Evolutionary conservation across 345 rosid genomes (phyloP), one percentile per base, ranked within the genome.

Genomic region (Linum lewisii): DNA sequence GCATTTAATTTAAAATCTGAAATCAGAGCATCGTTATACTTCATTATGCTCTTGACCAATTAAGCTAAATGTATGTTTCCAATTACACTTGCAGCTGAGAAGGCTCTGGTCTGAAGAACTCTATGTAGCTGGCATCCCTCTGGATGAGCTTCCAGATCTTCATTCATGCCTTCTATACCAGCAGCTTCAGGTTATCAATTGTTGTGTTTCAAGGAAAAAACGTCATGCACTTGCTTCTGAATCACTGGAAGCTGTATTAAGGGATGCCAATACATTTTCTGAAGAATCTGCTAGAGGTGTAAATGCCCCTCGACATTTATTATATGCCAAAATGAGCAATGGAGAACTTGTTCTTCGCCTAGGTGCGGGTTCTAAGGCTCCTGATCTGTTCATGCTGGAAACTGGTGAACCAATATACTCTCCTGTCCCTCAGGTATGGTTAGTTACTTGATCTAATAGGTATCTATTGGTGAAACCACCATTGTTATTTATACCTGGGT

Each of bases 321-420:
- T 81, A 54, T 88, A 81, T 73, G 88, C 88, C 23, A 81, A 69
- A 81, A 58, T 72, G 68, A 79, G 69, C 68, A 72, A 69, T 6
- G 88, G 97, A 55, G 95, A 93, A 69, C 77, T 75, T 63, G 84
- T 83, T 70, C 84, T 86, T 45, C 87, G 99, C 58, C 69, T 86
- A 25, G 97, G 99, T 38, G 77, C 77, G 63, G 59, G 78, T 66
- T 74, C 51, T 53, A 81, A 58, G 53, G 71, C 84, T 63, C 74
- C 75, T 53, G 77, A 77, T 74, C 73, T 93, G 66, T 78, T 73
- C 67, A 82, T 93, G 94, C 76, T 93, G 82, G 95, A 89, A 76
- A 93, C 89, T 55, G 90, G 87, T 42, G 99, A 93, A 77, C 94
- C 85, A 61, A 75, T 93, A 65, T 93, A 84, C 71, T 71, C 86